Conservation (phyloP, 2,329 filamentous ascomycete genomes). For the Neopestalotiopsis sp. region DNA sequence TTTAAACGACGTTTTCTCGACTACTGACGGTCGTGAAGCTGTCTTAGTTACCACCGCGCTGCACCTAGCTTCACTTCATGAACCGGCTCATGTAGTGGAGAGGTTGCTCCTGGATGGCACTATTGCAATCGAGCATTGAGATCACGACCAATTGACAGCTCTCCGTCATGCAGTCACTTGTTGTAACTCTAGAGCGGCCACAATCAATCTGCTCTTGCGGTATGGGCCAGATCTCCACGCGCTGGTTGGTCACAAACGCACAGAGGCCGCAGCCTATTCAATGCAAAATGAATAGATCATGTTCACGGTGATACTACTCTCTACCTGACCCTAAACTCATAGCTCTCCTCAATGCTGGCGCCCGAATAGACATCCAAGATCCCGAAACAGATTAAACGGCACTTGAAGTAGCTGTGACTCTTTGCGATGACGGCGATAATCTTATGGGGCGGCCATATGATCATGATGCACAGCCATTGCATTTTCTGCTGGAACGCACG, state of each 20-base stretch:
- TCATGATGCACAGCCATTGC: background rate
- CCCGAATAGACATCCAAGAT: background rate
- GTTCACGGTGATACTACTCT: background rate
- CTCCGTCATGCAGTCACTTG: background rate
- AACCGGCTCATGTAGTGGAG: background rate
- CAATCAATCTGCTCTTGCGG: background rate
- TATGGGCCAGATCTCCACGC: background rate
- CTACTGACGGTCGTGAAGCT: background rate
- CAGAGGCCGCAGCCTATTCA: background rate
- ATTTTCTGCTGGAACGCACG: background rate
- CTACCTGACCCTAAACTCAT: background rate
- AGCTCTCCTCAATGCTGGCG: background rate
- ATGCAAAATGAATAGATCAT: background rate
- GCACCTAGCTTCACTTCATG: background rate
- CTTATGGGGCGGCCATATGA: background rate
- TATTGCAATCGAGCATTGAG: background rate
- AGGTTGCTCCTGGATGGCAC: background rate
- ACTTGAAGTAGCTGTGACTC: background rate
- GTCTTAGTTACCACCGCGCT: background rate
- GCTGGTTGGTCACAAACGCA: background rate
- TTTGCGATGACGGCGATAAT: no score
- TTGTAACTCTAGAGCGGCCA: background rate
- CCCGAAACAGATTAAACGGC: background rate
- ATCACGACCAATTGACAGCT: background rate
- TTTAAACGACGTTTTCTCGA: background rate